Conservation (phyloP, 148 eudicot genomes). For the Amaranthus palmeri region DNA sequence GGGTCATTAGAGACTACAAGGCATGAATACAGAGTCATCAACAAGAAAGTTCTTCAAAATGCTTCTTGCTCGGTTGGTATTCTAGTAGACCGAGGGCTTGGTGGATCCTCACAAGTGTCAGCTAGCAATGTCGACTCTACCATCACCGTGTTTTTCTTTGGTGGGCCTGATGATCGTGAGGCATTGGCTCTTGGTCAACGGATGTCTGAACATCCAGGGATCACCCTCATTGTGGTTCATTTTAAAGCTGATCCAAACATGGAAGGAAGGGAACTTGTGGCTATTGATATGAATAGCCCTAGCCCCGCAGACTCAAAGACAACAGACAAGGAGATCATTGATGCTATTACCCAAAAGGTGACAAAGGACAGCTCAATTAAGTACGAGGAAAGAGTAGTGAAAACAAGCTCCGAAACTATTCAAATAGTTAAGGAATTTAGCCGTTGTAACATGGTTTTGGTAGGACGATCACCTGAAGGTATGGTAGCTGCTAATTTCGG, state of each 20-base stretch:
- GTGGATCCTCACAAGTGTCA: slow-evolving; percentile 63
- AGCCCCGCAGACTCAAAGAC: slow-evolving; percentile 7
- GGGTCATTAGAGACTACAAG: slow-evolving; percentile 66
- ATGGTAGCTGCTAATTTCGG: slow-evolving; percentile 28
- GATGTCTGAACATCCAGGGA: slow-evolving; percentile 84
- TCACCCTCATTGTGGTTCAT: slow-evolving; percentile 43
- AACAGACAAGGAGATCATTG: slow-evolving; percentile 37
- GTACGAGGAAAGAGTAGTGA: slow-evolving; percentile 49
- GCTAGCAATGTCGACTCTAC: slow-evolving; percentile 65
- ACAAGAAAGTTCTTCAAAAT: slow-evolving; percentile 45
- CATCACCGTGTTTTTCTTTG: slow-evolving; percentile 50
- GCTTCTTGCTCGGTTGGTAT: slow-evolving; percentile 78
- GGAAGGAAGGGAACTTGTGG: slow-evolving; percentile 28
- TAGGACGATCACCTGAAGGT: slow-evolving; percentile 64
- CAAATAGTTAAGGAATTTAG: slow-evolving; percentile 30
- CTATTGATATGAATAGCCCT: slow-evolving; percentile 30
- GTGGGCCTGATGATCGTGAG: slow-evolving; percentile 77
- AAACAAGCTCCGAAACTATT: slow-evolving; percentile 25
- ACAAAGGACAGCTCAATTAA: slow-evolving; percentile 31
- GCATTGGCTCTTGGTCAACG: slow-evolving; percentile 62
- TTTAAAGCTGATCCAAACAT: slow-evolving; percentile 32
- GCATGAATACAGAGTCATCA: slow-evolving; percentile 45
- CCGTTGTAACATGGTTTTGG: slow-evolving; percentile 49
- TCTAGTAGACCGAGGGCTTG: slow-evolving; percentile 74
- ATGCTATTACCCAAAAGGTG: slow-evolving; percentile 26